Conservation (phyloP, 306 rosid genomes). For the Psophocarpus tetragonolobus region DNA sequence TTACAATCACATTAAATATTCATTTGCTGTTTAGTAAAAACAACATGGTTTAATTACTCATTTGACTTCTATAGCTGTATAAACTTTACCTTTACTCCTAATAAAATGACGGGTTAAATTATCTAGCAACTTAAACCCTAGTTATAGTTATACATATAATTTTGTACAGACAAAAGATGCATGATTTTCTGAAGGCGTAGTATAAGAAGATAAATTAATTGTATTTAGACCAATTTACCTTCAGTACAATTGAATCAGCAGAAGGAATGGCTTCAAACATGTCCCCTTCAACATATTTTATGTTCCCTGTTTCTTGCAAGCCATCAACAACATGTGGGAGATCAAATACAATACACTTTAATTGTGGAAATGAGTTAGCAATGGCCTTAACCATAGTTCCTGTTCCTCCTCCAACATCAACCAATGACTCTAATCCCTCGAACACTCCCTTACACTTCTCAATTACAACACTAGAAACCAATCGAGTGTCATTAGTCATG, state of each 20-base stretch:
- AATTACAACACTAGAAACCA: slow-evolving; percentile 42
- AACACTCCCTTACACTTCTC: slow-evolving; percentile 47
- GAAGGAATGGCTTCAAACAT: slow-evolving; percentile 56
- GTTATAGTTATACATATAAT: no score
- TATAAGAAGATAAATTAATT: background rate
- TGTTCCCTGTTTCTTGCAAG: slow-evolving; percentile 35
- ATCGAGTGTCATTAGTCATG: slow-evolving; percentile 53
- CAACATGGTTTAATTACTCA: no score
- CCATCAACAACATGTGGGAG: slow-evolving; percentile 57
- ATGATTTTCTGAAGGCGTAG: background rate
- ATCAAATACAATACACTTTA: slow-evolving; percentile 54
- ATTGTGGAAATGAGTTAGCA: slow-evolving; percentile 40
- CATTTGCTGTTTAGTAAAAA: background rate
- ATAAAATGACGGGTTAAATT: no score
- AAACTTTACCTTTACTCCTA: no score
- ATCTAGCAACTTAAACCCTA: background rate
- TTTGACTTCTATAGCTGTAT: no score
- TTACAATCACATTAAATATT: background rate
- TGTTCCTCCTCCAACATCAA: slow-evolving; percentile 64
- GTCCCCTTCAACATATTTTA: slow-evolving; percentile 51
- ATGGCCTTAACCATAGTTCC: slow-evolving; percentile 55
- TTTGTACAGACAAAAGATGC: background rate
- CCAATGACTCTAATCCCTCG: slow-evolving; percentile 43
- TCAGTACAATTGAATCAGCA: slow-evolving; percentile 44
- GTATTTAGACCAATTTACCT: slow-evolving; percentile 33